Conservation (phyloP, 2,329 filamentous ascomycete genomes). For the Claviceps sp. region DNA sequence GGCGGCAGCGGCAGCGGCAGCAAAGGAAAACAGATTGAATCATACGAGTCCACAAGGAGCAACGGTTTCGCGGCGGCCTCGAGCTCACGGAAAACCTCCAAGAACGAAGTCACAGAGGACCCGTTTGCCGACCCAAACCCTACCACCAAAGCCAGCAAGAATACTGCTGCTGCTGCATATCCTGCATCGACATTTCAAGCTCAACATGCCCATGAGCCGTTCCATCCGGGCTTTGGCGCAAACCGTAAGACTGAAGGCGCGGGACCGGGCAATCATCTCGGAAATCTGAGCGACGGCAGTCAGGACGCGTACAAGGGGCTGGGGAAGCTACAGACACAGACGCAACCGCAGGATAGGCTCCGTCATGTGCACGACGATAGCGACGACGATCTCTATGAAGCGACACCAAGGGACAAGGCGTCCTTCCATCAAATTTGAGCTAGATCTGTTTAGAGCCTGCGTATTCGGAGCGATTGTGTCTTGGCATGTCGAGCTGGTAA, state of each 20-base stretch:
- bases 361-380: constrained; percentile 8
- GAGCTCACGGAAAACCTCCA: constrained; percentile 12
- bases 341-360: constrained; percentile 5
- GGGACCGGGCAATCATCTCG: background rate
- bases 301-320: constrained; percentile 5
- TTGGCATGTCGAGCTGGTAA: no score
- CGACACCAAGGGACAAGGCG: constrained; percentile 24
- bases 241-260: constrained; percentile 1
- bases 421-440: constrained; percentile 21
- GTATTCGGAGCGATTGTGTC: no score
- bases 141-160: background rate
- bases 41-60: constrained; percentile 13
- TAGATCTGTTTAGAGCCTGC: no score
- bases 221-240: constrained; percentile 23
- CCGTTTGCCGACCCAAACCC: constrained; percentile 20
- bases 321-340: constrained; percentile 7
- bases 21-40: constrained; percentile 22
- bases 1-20: constrained; percentile 3
- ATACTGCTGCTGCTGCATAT: constrained; percentile 7
- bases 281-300: constrained; percentile 7
- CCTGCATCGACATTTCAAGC: constrained; percentile 9
- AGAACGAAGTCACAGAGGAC: constrained; percentile 19
- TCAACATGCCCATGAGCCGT: constrained; percentile 22
- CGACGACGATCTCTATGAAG: constrained; percentile 28
- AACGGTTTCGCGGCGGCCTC: constrained; percentile 9